Evolutionary conservation across 2,329 filamentous ascomycete genomes (phyloP).

Genomic region (Verticillium alfalfae): DNA sequence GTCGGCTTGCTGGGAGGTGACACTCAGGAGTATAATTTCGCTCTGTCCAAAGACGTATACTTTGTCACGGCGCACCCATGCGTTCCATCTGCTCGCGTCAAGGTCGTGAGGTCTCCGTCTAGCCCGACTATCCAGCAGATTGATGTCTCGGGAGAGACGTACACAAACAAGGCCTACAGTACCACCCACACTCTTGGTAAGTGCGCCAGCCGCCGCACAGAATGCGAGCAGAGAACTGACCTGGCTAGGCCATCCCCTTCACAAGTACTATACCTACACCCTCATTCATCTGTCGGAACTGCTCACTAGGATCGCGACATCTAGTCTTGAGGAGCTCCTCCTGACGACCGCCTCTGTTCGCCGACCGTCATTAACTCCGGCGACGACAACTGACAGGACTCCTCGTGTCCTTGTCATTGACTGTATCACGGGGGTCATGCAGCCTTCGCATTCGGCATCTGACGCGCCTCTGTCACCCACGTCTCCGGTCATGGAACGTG

Average conservation of each 20-base stretch:
- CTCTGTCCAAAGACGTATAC: slow-evolving; percentile 52
- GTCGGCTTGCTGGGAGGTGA: slow-evolving; percentile 31
- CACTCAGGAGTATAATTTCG: slow-evolving; percentile 34
- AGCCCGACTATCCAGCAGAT: slow-evolving; percentile 56
- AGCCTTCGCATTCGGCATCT: slow-evolving; percentile 32
- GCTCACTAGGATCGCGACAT: slow-evolving; percentile 37
- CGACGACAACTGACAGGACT: slow-evolving; percentile 15
- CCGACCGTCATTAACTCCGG: slow-evolving; percentile 22
- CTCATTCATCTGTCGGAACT: slow-evolving; percentile 55
- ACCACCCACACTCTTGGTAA: slow-evolving; percentile 43
- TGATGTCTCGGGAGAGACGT: slow-evolving; percentile 41
- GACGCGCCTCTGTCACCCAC: slow-evolving; percentile 31
- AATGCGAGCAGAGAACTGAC: background rate
- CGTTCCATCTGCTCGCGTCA: slow-evolving; percentile 49
- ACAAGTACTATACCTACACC: slow-evolving; percentile 57
- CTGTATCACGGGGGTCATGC: slow-evolving; percentile 51
- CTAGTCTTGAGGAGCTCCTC: slow-evolving; percentile 40
- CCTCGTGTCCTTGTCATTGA: slow-evolving; percentile 54
- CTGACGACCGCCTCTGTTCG: slow-evolving; percentile 23
- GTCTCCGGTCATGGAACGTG: slow-evolving; percentile 38
- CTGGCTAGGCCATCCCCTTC: slow-evolving; percentile 51
- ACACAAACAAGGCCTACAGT: slow-evolving; percentile 36
- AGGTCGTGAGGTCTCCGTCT: slow-evolving; percentile 52
- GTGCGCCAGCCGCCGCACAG: slow-evolving; percentile 2
- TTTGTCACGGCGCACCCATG: slow-evolving; percentile 65